Evolutionary conservation across 2,329 filamentous ascomycete species (phyloP).

Genomic region (Didymosphaeria variabile): DNA sequence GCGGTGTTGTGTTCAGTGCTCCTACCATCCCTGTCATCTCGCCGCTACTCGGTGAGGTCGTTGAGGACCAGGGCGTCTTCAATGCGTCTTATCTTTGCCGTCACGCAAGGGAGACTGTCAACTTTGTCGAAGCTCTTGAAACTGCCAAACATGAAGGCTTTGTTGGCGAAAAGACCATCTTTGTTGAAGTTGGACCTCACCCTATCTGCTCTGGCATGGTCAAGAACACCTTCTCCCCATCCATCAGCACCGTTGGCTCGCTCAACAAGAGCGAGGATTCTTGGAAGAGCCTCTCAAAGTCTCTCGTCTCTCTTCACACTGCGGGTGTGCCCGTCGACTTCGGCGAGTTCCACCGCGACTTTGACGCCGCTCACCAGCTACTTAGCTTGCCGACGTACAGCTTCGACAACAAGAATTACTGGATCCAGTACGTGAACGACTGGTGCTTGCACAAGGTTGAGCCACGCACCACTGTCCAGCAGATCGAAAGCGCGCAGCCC

Average conservation of each 20-base stretch:
- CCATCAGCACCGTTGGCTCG: constrained; percentile 66
- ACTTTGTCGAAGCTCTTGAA: constrained; percentile 71
- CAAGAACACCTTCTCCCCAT: constrained; percentile 68
- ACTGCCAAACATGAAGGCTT: constrained; percentile 65
- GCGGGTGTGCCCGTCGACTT: constrained; percentile 73
- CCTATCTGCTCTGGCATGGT: constrained; percentile 75
- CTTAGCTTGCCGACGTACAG: constrained; percentile 73
- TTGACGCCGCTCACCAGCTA: constrained; percentile 65
- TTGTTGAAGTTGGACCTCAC: constrained; percentile 77
- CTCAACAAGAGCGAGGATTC: constrained; percentile 69
- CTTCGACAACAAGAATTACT: constrained; percentile 77
- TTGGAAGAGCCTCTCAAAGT: constrained; percentile 70
- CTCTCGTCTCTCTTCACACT: constrained; percentile 67
- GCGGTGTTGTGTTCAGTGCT: constrained; percentile 64
- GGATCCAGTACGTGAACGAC: constrained; percentile 75
- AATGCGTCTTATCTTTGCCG: constrained; percentile 69
- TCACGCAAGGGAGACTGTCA: constrained; percentile 74
- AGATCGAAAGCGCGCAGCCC: constrained; percentile 49
- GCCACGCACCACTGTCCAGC: constrained; percentile 53
- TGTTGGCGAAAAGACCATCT: constrained; percentile 73
- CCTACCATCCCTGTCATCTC: constrained; percentile 74
- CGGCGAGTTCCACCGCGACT: constrained; percentile 73
- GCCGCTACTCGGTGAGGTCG: constrained; percentile 68
- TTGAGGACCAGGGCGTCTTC: constrained; percentile 66
- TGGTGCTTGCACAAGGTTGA: constrained; percentile 76